These are phyloP conservation scores for Ganoderma lingzhi DNA, from an alignment of 1,284 basidiomycete species.

Conservation along the genomic window DNA sequence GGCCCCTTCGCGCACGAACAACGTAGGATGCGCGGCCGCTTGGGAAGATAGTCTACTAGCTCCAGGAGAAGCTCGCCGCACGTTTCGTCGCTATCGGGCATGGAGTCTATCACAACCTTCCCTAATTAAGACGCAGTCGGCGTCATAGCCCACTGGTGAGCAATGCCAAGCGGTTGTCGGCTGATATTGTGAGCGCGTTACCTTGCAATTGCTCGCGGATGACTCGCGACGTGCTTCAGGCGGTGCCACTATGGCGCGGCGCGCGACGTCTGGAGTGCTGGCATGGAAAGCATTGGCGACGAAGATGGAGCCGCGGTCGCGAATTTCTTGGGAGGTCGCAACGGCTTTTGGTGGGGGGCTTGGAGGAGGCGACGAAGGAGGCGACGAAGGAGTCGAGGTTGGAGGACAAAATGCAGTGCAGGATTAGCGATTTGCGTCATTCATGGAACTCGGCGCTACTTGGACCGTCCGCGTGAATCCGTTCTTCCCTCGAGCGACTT, in stretches of 20 bases:
- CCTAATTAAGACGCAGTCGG: slow-evolving; percentile 33
- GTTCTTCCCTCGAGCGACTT: too few species aligned
- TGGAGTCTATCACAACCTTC: slow-evolving; percentile 46
- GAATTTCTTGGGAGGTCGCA: slow-evolving; percentile 74
- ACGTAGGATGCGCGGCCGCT: slow-evolving; percentile 45
- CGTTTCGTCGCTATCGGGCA: slow-evolving; percentile 49
- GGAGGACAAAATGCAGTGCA: not conserved
- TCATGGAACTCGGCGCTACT: too few species aligned
- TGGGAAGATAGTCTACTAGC: slow-evolving; percentile 47
- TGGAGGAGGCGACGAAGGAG: slow-evolving; percentile 53
- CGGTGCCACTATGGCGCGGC: slow-evolving; percentile 50
- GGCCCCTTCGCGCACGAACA: slow-evolving; percentile 39
- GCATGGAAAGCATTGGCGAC: slow-evolving; percentile 67
- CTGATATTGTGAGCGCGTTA: slow-evolving; percentile 11
- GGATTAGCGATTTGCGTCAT: too few species aligned
- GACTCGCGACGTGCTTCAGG: slow-evolving; percentile 54
- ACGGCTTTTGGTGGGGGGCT: slow-evolving; percentile 56
- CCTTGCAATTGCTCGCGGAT: slow-evolving; percentile 42
- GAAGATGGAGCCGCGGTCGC: slow-evolving; percentile 76
- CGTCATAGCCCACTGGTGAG: not conserved
- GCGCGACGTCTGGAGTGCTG: slow-evolving; percentile 55
- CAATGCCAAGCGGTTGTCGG: not conserved
- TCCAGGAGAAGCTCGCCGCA: slow-evolving; percentile 48
- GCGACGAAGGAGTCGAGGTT: slow-evolving; percentile 64
- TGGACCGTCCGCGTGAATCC: too few species aligned